Evolutionary conservation across 208 protist genomes (phyloP), one percentile per base, ranked within the genome.

Genomic region (Phytomonas francai): DNA sequence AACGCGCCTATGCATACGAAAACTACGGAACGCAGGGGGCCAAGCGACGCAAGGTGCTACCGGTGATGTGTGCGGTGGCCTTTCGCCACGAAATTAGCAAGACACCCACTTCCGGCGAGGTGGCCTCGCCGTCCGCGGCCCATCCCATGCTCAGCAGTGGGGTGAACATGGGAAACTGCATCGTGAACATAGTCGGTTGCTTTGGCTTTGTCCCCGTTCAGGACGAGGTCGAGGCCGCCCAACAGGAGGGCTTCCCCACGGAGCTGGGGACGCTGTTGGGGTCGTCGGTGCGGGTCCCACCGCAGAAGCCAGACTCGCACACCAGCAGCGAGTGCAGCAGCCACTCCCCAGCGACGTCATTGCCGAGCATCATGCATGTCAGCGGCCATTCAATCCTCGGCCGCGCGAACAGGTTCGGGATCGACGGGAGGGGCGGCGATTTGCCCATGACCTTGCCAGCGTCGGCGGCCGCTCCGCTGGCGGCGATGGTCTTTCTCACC

Each of bases 171-270:
- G 34, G 34, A 9, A 39, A 39, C 34, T 12, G 6, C 34, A 39
- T 39, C 9, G 9, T 94, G 39, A 91, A 94, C 68, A 84, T 94
- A 68, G 85, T 94, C 12, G 88, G 88, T 36, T 91, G 83, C 73
- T 94, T 94, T 63, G 88, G 88, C 25, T 89, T 94, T 63, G 81
- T 87, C 2, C 85, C 88, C 14, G 90, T 91, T 81, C 70, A 88
- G 76, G 80, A 85, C 65, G 88, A 89, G 65, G 80, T 84, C 71
- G 28, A 76, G 70, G 57, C 70, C 72, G 56, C 63, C 12, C 39
- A 22, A 1, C 39, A 11, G 39, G 39, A 45, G 39, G 39, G 19
- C 19, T 45, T 14, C 19, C 19, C 19, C 6, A 45, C 19, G 39
- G 12, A 14, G 1, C 39, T 45, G 39, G 39, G 39, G 8, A 22